Evolutionary conservation across 108 stramenopile species (phyloP).

Genomic region (Hondaea fermentalgiana): DNA sequence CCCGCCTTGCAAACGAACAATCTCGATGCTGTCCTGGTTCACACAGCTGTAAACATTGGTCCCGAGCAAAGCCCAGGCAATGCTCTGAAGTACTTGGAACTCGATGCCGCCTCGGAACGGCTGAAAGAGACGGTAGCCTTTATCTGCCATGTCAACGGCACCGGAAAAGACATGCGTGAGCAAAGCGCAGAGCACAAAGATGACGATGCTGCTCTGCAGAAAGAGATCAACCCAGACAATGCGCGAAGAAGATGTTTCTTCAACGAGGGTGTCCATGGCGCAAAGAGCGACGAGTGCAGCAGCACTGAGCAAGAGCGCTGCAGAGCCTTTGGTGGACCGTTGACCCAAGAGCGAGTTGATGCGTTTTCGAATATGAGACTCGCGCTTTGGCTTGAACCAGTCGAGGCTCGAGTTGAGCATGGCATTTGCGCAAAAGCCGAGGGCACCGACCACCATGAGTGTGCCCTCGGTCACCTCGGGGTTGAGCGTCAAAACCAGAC

Average conservation of each 20-base stretch:
- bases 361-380: not conserved
- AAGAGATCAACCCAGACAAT: not conserved
- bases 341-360: not conserved
- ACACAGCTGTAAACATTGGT: not conserved
- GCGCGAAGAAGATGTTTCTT: not conserved
- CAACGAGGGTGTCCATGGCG: not conserved
- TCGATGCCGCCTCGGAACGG: not conserved
- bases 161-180: not conserved
- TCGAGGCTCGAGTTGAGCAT: not conserved
- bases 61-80: not conserved
- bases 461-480: not conserved
- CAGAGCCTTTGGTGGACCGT: not conserved
- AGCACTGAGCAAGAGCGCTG: not conserved
- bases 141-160: not conserved
- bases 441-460: not conserved
- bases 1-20: not conserved
- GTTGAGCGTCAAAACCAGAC: not conserved
- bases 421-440: not conserved
- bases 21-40: not conserved
- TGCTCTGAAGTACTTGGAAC: not conserved
- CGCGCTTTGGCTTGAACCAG: not conserved
- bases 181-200: not conserved
- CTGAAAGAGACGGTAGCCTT: not conserved
- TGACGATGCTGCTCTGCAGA: not conserved
- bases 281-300: not conserved